These are phyloP conservation scores for Clausena lansium DNA, from an alignment of 345 rosid species.

Conservation along the genomic window DNA sequence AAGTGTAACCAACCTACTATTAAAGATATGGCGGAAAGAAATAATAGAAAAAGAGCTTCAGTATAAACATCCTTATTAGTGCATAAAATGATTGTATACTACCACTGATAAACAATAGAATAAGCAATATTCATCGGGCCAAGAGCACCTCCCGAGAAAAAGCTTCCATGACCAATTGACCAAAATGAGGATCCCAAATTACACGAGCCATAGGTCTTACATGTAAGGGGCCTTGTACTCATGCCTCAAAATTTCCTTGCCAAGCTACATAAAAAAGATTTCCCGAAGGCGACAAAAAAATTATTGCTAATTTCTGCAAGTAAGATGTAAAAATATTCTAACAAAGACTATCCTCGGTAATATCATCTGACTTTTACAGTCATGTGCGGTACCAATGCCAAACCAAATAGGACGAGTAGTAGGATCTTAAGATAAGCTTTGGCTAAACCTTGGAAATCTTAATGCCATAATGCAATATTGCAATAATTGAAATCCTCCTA, in stretches of 20 bases:
- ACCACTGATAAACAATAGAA: constrained; percentile 18
- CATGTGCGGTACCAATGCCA: neutral
- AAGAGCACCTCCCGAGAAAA: constrained; percentile 11
- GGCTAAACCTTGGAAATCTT: neutral
- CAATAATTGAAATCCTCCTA: constrained; percentile 6
- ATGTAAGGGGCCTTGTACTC: neutral
- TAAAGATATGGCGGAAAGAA: neutral
- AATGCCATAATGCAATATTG: neutral
- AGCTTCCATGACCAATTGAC: neutral
- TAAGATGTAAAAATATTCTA: no score
- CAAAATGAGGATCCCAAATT: neutral
- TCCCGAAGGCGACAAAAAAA: no score
- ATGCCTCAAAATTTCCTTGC: constrained; percentile 10
- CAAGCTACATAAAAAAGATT: neutral
- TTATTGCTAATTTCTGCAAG: neutral
- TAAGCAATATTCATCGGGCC: constrained; percentile 15
- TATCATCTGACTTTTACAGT: no score
- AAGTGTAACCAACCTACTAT: constrained; percentile 10
- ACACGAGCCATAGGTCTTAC: neutral
- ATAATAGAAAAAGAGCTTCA: constrained; percentile 8
- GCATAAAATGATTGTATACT: constrained; percentile 11
- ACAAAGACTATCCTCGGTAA: no score
- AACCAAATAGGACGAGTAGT: neutral
- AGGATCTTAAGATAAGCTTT: neutral
- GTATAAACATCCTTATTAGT: constrained; percentile 17